Base-by-base conservation (phyloP, 805 yeast genomes). In the Spathaspora sp. region DNA sequence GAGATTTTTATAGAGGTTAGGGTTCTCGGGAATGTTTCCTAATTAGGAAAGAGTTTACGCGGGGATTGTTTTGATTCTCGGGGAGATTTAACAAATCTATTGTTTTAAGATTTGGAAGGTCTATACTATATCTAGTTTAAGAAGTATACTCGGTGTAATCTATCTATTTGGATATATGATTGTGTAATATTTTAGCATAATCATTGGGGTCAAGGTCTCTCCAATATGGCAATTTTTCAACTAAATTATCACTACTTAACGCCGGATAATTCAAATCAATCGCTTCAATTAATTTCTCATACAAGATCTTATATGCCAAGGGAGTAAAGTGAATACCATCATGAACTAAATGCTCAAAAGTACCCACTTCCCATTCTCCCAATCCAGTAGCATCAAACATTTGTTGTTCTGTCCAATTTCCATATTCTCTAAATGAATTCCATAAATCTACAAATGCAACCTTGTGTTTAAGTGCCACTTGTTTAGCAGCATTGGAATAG, bases 321-420 rank as follows among this genome's bases (percentile, higher is more conserved):
- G 81, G 80, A 2, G 79, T 70, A 62, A 71, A 86, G 64, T 87
- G 92, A 43, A 87, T 62, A 3, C 91, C 91, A 57, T 79, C 83
- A 68, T 51, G 9, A 2, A 61, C 23, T n/a, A 47, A 47, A 17
- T 29, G 28, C 16, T 40, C 45, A 44, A 51, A 44, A 23, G 49
- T 26, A 5, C 42, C 47, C 35, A 35, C 46, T 42, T 47, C 35
- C 46, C 28, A 47, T n/a, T 18, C 39, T 8, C 18, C 48, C 12
- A 29, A 23, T 9, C 42, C 51, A 2, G 50, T 39, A 53, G 80
- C 85, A 12, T 62, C 55, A 12, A 81, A 59, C 7, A 80, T 57
- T 1, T 73, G 70, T 6, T 75, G 75, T 2, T 67, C 65, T 2
- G 73, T 67, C 48, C 68, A 63, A 3, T 65, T 69, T 3, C 71